Conservation (phyloP, 2,329 filamentous ascomycete species). For the Leptographium radiaticola region DNA sequence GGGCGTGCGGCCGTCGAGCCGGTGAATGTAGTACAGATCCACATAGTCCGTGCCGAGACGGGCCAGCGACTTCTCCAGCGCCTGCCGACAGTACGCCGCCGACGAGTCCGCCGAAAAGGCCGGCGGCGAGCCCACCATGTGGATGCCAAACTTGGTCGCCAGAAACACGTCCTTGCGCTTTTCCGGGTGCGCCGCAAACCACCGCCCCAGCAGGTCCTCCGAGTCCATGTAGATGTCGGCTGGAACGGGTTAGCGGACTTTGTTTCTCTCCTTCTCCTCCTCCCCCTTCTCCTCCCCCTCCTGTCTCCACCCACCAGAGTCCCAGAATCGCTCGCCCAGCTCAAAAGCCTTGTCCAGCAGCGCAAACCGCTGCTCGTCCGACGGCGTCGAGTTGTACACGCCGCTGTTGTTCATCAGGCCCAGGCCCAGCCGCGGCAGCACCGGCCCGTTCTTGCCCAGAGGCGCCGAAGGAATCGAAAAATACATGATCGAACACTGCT, state of each 20-base stretch:
- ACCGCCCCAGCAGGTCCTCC: constrained; percentile 29
- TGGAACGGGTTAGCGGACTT: not conserved
- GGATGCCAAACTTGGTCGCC: constrained; percentile 33
- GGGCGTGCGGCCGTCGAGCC: constrained; percentile 29
- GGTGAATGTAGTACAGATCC: constrained; percentile 38
- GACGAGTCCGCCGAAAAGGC: constrained; percentile 17
- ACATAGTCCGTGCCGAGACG: constrained; percentile 34
- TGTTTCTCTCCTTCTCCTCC: not conserved
- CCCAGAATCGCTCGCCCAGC: constrained; percentile 5
- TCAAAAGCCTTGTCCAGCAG: constrained; percentile 7
- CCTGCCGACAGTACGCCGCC: constrained; percentile 19
- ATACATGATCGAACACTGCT: not conserved
- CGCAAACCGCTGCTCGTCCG: constrained; percentile 7
- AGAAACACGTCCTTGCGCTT: constrained; percentile 35
- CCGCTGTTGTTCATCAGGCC: constrained; percentile 7
- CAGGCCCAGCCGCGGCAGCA: not conserved
- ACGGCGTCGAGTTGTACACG: not conserved
- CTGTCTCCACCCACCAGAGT: not conserved
- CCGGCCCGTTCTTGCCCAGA: not conserved
- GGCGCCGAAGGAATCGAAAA: not conserved
- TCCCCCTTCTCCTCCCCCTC: not conserved
- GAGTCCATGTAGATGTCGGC: constrained; percentile 9
- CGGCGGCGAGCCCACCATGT: constrained; percentile 5
- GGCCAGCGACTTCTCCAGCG: constrained; percentile 24
- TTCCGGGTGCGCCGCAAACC: constrained; percentile 27